Evolutionary conservation across 208 protist species (phyloP).

Genomic region (Trichomonas gallinae): DNA sequence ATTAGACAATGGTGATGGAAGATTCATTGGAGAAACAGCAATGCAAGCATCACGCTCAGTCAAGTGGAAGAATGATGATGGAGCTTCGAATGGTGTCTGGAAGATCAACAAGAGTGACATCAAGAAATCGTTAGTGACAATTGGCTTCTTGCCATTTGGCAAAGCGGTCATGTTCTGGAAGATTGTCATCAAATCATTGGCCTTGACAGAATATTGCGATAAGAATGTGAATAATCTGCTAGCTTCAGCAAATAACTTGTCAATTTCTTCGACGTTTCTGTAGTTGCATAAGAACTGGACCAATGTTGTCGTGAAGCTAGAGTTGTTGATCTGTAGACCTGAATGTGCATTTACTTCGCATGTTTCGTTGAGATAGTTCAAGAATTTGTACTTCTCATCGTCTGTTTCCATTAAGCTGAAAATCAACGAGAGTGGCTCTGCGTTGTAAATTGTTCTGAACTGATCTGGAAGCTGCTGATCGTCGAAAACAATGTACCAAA

Average conservation of each 20-base stretch:
- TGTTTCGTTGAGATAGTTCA: neutral
- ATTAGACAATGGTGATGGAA: neutral
- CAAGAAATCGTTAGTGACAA: neutral
- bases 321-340: neutral
- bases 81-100: neutral
- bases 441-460: neutral
- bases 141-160: neutral
- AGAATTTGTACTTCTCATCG: neutral
- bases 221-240: neutral
- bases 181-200: neutral
- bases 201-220: neutral
- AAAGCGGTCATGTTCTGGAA: neutral
- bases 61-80: neutral
- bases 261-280: neutral
- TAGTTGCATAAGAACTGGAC: neutral
- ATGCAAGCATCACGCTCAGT: neutral
- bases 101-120: neutral
- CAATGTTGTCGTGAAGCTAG: neutral
- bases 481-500: slow-evolving; percentile 9
- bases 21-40: neutral
- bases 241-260: neutral
- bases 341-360: neutral
- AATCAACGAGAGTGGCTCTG: neutral
- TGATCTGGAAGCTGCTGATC: neutral
- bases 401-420: neutral